These are phyloP conservation scores for Cyclotella baltica DNA, from an alignment of 108 stramenopile genomes.

Conservation along the genomic window DNA sequence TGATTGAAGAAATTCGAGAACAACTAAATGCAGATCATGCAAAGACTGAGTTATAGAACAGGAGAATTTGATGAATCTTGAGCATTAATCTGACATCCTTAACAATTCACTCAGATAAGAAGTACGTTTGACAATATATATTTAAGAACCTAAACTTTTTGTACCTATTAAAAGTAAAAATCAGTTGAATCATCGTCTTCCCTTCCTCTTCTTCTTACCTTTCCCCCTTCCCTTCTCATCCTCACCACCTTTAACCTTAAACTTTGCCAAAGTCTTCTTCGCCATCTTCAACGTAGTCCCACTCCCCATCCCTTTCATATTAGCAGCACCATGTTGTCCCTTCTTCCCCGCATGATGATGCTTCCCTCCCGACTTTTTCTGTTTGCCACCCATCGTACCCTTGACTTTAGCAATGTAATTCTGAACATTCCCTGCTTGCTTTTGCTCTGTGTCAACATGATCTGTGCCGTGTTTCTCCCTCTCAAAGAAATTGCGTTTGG, in stretches of 20 bases:
- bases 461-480: slow-evolving; percentile 41
- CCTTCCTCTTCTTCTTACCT: slow-evolving; percentile 36
- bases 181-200: not conserved
- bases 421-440: slow-evolving; percentile 76
- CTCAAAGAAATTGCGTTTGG: slow-evolving; percentile 19
- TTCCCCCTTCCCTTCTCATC: slow-evolving; percentile 22
- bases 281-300: slow-evolving; percentile 78
- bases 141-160: no score
- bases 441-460: slow-evolving; percentile 65
- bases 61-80: not conserved
- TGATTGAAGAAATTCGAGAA: slow-evolving; percentile 8
- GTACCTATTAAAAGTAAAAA: no score
- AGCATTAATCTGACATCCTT: no score
- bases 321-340: slow-evolving; percentile 84
- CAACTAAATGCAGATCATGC: not conserved
- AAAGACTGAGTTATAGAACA: not conserved
- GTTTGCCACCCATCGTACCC: slow-evolving; percentile 70
- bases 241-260: slow-evolving; percentile 34
- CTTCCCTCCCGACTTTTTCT: slow-evolving; percentile 18
- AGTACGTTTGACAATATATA: no score
- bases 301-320: slow-evolving; percentile 85
- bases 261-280: slow-evolving; percentile 63
- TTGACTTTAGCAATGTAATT: slow-evolving; percentile 72
- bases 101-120: no score
- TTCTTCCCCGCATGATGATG: slow-evolving; percentile 50